Evolutionary conservation across 73 alveolate species (phyloP), one percentile per base, ranked within the genome.

Genomic region (Durusdinium trenchii): DNA sequence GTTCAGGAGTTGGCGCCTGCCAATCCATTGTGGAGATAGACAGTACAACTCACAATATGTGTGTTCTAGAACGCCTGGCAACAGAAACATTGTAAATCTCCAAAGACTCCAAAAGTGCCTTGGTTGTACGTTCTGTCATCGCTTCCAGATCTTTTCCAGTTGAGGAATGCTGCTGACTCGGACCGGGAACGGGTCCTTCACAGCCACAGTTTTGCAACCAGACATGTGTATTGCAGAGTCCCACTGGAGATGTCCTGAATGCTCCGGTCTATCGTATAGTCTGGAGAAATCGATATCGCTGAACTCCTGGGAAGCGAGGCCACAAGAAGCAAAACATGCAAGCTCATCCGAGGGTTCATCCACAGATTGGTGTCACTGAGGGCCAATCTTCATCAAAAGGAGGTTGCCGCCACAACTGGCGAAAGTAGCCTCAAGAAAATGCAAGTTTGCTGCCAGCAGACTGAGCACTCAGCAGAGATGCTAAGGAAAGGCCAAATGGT

Each of bases 171-270:
- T n/a, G n/a, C n/a, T n/a, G n/a, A n/a, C n/a, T n/a, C n/a, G n/a
- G n/a, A n/a, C n/a, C n/a, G n/a, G n/a, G n/a, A n/a, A n/a, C n/a
- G n/a, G n/a, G n/a, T n/a, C n/a, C n/a, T n/a, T n/a, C n/a, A n/a
- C 64, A 54, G 20, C 64, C 64, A 20, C 64, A 54, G 9, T 54
- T 54, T 54, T 54, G 28, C 9, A 9, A 54, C 28, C 20, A 20
- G 20, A 54, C 64, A 54, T 54, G 64, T 20, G 64, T 9, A 64
- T 20, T 40, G 28, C 57, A 38, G n/a, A n/a, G n/a, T n/a, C n/a
- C n/a, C n/a, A n/a, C n/a, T n/a, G n/a, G n/a, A 54, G 32, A 42
- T 46, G 95, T 54, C 96, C 96, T 89, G 96, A 69, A 67, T n/a
- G n/a, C n/a, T n/a, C n/a, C n/a, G 96, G 96, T 23, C 18, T 36